A percentile compares a stretch with the other conserved stretches of the same genome.
Evolutionary conservation across 306 rosid genomes (phyloP).

Genomic region (Mimosa pudica): DNA sequence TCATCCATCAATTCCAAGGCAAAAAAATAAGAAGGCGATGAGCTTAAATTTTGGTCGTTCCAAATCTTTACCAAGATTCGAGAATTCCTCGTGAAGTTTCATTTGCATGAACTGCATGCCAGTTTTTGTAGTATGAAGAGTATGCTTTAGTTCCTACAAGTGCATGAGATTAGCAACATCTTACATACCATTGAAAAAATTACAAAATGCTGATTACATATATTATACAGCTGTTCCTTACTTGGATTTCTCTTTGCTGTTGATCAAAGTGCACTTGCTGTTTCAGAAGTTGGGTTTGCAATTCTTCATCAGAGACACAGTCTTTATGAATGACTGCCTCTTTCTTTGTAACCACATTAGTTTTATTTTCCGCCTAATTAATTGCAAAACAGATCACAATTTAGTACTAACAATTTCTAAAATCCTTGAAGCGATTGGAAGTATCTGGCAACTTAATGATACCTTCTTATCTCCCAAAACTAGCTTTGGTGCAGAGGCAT

Average conservation of each 20-base stretch:
- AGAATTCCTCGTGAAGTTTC: constrained; percentile 88
- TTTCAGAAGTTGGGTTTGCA: constrained; percentile 53
- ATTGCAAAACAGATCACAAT: constrained; percentile 17
- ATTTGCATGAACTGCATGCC: constrained; percentile 88
- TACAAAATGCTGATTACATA: constrained; percentile 5
- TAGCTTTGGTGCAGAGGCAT: constrained; percentile 50
- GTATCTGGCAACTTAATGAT: background rate
- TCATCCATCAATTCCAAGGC: constrained; percentile 5
- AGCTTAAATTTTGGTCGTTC: background rate
- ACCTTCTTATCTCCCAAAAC: constrained; percentile 61
- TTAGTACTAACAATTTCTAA: constrained; percentile 20
- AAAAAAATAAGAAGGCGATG: constrained; percentile 11
- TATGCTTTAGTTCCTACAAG: constrained; percentile 72
- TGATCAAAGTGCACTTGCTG: constrained; percentile 69
- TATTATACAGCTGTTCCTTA: constrained; percentile 38
- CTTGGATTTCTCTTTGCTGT: constrained; percentile 79
- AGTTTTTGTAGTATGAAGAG: constrained; percentile 70
- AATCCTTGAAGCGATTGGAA: constrained; percentile 8
- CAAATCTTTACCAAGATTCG: constrained; percentile 66
- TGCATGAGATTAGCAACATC: constrained; percentile 24
- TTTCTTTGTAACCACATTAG: constrained; percentile 43
- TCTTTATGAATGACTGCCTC: constrained; percentile 45
- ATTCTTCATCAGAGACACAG: constrained; percentile 54
- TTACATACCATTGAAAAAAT: background rate
- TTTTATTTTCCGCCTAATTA: constrained; percentile 51